Percentiles rank a stretch among this genome's conserved stretches.
Evolutionary conservation across 805 yeast species (phyloP).

Genomic region (Wickerhamiella sorbophila): DNA sequence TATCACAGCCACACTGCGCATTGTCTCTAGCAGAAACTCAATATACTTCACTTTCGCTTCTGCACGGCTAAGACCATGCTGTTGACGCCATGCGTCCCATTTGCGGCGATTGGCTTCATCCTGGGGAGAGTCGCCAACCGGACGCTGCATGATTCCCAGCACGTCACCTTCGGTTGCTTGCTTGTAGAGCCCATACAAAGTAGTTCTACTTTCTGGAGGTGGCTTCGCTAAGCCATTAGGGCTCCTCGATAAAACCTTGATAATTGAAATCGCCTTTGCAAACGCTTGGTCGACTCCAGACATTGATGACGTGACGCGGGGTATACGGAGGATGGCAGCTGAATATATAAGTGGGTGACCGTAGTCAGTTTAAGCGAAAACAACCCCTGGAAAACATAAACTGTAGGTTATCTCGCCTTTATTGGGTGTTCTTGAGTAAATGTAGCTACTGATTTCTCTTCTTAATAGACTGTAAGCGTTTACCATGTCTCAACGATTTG

Average conservation of each 20-base stretch:
- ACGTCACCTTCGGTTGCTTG: conserved; percentile 86
- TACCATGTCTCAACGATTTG: not conserved
- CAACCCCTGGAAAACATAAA: too few species aligned
- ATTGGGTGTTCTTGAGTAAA: too few species aligned
- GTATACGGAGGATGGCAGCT: too few species aligned
- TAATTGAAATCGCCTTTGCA: conserved; percentile 68
- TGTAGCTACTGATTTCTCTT: too few species aligned
- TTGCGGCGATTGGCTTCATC: conserved; percentile 57
- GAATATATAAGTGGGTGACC: too few species aligned
- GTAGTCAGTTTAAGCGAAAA: too few species aligned
- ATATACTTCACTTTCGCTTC: conserved; percentile 68
- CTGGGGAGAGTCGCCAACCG: conserved; percentile 43
- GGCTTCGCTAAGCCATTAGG: conserved; percentile 16
- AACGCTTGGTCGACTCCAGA: conserved; percentile 50
- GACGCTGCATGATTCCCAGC: conserved; percentile 50
- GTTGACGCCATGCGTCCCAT: conserved; percentile 74
- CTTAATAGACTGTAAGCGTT: too few species aligned
- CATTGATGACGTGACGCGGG: conserved; percentile 2
- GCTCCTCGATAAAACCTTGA: conserved; percentile 43
- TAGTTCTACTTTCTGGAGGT: conserved; percentile 14
- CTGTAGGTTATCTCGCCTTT: too few species aligned
- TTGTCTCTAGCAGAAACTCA: conserved; percentile 52
- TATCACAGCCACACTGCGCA: conserved; percentile 34
- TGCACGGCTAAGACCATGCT: conserved; percentile 49
- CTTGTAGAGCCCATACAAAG: conserved; percentile 65